Evolutionary conservation across 495 filamentous ascomycete genomes (phyloP).

Genomic region (Cairneyella variabilis): DNA sequence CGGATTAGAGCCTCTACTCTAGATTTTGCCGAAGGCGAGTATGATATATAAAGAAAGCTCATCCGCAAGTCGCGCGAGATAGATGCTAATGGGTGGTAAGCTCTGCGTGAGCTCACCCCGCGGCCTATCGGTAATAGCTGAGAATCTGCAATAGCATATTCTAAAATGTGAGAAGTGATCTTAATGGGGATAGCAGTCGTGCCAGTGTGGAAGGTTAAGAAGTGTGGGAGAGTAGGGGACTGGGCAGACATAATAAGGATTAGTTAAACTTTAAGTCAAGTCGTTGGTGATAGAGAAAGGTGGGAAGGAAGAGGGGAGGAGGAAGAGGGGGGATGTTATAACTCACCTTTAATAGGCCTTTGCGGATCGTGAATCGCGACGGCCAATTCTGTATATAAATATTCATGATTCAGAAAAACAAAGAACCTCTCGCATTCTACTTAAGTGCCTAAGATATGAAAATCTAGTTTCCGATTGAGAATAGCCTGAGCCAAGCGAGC

Average conservation of each 20-base stretch:
- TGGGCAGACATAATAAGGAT: not conserved
- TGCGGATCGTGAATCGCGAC: too few species aligned
- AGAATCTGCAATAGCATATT: conserved; percentile 6
- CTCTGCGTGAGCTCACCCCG: not conserved
- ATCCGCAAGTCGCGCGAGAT: conserved; percentile 2
- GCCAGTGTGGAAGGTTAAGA: not conserved
- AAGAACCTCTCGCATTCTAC: too few species aligned
- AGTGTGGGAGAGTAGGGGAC: not conserved
- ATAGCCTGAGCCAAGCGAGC: too few species aligned
- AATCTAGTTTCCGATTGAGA: too few species aligned
- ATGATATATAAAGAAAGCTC: conserved; percentile 3
- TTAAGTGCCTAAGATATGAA: too few species aligned
- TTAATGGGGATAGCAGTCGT: conserved; percentile 12
- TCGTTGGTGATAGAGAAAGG: not conserved
- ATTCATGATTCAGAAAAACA: too few species aligned
- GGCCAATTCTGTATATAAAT: too few species aligned
- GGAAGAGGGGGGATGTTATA: not conserved
- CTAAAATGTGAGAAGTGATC: conserved; percentile 14
- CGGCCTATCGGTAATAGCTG: conserved; percentile 1
- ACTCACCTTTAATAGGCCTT: not conserved
- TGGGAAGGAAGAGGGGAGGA: not conserved
- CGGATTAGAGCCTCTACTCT: conserved; percentile 2
- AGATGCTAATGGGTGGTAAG: conserved; percentile 6
- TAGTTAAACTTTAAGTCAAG: not conserved
- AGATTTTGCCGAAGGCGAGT: conserved; percentile 1